Base-by-base conservation (phyloP, 805 yeast species). In the Cyberlindnera subsufficiens region DNA sequence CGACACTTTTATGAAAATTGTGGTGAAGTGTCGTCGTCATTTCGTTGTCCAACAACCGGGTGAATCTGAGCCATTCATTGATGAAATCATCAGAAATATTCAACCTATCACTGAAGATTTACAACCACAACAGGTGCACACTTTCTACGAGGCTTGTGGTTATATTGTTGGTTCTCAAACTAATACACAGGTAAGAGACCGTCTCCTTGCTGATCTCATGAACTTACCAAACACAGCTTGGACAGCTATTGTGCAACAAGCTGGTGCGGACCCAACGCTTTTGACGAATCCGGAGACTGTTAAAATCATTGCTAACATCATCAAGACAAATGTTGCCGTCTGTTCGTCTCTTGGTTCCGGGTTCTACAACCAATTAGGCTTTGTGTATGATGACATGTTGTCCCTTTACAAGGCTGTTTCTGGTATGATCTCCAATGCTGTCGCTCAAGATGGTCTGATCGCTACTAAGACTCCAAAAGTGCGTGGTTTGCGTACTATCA, bases 91-190 rank as follows among this genome's bases (percentile, higher is more conserved):
- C 40, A 72, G 80, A 49, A 82, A 82, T 55, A 84, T 93, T 47
- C 93, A 86, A 64, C 70, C 72, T 34, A 90, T 89, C 45, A 93
- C 98, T 4, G 86, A 85, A 44, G 98, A 93, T 61, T 73, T 93
- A 58, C 91, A 83, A 58, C 96, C 99, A 19, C 97, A 91, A 63
- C 99, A 93, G 65, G 95, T 93, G 22, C 99, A 93, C 63, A 89
- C 97, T 2, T 93, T 93, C 61, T 93, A 93, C 64, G 96, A 86
- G 67, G 98, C 99, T 1, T 91, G 98, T 71, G 97, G 97, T 54
- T 80, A 85, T 46, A 91, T 93, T 43, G 78, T 93, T 31, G 78
- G 90, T 41, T 96, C 96, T 11, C 97, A 91, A 64, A 78, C 82
- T 32, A 75, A 81, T 36, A 71, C 73, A 49, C 78, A 75, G 11